phyloP scores from a whole-genome alignment of 768 basidiomycete species.

The Termitomyces sp. region DNA sequence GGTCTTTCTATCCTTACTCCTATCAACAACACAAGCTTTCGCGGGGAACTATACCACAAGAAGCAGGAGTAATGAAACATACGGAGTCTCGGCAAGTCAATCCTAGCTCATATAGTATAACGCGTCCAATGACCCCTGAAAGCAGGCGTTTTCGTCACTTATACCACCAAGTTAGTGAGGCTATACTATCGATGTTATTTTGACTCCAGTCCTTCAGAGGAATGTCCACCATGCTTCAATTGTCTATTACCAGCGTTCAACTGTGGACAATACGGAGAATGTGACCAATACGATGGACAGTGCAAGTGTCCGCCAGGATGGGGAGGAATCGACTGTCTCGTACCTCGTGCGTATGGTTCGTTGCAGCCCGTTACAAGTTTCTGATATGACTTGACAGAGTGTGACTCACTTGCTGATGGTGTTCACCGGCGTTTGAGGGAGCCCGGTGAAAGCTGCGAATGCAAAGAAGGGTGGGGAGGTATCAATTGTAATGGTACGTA shows the following conservation, averaged over 20 bases:
- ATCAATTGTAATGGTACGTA: conserved; percentile 93
- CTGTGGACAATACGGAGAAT: conserved; percentile 89
- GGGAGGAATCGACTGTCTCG: conserved; percentile 92
- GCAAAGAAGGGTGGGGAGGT: conserved; percentile 93
- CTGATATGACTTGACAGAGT: conserved; percentile 48
- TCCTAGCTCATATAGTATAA: not conserved
- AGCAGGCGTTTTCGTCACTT: conserved; percentile 15
- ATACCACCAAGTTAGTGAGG: conserved; percentile 15
- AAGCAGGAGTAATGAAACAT: conserved; percentile 12
- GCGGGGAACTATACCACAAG: conserved; percentile 9
- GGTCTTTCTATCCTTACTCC: not conserved
- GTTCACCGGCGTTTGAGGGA: conserved; percentile 78
- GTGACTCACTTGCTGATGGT: conserved; percentile 91
- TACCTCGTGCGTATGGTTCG: conserved; percentile 65
- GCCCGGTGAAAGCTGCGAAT: conserved; percentile 72
- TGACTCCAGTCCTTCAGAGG: conserved; percentile 25
- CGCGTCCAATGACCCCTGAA: conserved; percentile 1
- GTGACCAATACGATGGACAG: conserved; percentile 89
- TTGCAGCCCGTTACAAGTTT: not conserved
- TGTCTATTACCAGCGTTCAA: conserved; percentile 88
- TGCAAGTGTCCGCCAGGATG: conserved; percentile 98
- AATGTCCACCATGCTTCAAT: conserved; percentile 92
- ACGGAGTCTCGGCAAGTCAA: conserved; percentile 13
- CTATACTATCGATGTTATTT: not conserved
- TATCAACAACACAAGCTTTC: conserved; percentile 1